These are phyloP conservation scores for Cladorrhinum sp. DNA, from an alignment of 2,329 filamentous ascomycete species.

Conservation along the genomic window DNA sequence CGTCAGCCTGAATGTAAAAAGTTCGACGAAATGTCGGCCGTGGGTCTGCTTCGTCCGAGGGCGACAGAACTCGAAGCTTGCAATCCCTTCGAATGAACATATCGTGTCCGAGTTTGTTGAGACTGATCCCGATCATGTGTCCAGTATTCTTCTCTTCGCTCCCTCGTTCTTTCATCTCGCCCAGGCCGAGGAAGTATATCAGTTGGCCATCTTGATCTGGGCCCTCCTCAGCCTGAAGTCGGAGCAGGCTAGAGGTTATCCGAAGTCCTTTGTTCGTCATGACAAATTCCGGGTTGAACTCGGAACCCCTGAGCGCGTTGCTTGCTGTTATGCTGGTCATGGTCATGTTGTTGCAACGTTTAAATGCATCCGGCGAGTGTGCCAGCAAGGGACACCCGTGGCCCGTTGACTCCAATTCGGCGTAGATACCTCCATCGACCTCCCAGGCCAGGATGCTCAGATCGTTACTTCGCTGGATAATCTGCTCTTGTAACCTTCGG, in stretches of 20 bases:
- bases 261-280: background rate
- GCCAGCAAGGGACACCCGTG: background rate
- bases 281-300: background rate
- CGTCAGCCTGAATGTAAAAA: background rate
- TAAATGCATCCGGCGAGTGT: background rate
- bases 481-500: constrained; percentile 31
- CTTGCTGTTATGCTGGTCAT: background rate
- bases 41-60: background rate
- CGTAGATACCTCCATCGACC: background rate
- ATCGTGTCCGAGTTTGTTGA: background rate
- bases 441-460: constrained; percentile 27
- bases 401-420: background rate
- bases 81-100: background rate
- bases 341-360: background rate
- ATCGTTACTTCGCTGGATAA: constrained; percentile 26
- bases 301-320: background rate
- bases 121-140: background rate
- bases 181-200: background rate
- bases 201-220: background rate
- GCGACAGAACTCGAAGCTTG: background rate
- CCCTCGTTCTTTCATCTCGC: background rate
- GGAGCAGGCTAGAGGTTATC: background rate
- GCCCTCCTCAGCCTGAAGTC: background rate
- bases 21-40: background rate
- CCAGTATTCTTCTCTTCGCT: background rate